A percentile compares a stretch with the other conserved stretches of the same genome.
Conservation (phyloP, 768 basidiomycete genomes). For the Podaxis sp. region DNA sequence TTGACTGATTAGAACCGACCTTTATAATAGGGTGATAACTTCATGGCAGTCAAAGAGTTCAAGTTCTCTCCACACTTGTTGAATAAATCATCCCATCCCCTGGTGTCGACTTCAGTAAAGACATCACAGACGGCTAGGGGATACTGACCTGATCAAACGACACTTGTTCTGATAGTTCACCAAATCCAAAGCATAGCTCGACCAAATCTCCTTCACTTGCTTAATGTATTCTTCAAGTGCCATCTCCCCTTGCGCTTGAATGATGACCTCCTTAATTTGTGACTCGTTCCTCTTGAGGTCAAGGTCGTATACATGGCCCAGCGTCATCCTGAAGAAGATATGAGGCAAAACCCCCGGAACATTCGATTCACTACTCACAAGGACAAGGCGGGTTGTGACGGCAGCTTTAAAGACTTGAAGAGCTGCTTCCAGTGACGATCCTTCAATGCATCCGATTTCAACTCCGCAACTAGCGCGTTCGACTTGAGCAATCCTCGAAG, state of each 20-base stretch:
- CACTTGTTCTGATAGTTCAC: conserved; percentile 99
- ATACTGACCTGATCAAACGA: conserved; percentile 77
- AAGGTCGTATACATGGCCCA: conserved; percentile 96
- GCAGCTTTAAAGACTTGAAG: conserved; percentile 82
- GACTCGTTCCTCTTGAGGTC: conserved; percentile 93
- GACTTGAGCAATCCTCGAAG: conserved; percentile 85
- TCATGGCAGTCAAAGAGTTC: conserved; percentile 96
- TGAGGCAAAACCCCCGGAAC: not conserved
- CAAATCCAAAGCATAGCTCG: conserved; percentile 90
- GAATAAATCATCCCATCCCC: conserved; percentile 97
- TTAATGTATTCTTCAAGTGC: conserved; percentile 94
- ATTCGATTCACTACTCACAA: conserved; percentile 44
- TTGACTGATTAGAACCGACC: conserved; percentile 40
- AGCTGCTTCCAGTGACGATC: conserved; percentile 98
- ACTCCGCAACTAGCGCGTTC: conserved; percentile 85
- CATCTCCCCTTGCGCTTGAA: conserved; percentile 99
- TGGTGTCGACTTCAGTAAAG: conserved; percentile 27
- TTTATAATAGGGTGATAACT: conserved; percentile 97
- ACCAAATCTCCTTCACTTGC: conserved; percentile 97
- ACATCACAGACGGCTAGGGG: not conserved
- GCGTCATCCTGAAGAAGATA: conserved; percentile 67
- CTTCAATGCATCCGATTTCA: conserved; percentile 96
- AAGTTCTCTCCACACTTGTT: conserved; percentile 97
- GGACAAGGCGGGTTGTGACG: conserved; percentile 73
- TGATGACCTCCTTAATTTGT: conserved; percentile 90